These are phyloP conservation scores for Meira nashicola DNA, from an alignment of 1,284 basidiomycete species.

Conservation along the genomic window DNA sequence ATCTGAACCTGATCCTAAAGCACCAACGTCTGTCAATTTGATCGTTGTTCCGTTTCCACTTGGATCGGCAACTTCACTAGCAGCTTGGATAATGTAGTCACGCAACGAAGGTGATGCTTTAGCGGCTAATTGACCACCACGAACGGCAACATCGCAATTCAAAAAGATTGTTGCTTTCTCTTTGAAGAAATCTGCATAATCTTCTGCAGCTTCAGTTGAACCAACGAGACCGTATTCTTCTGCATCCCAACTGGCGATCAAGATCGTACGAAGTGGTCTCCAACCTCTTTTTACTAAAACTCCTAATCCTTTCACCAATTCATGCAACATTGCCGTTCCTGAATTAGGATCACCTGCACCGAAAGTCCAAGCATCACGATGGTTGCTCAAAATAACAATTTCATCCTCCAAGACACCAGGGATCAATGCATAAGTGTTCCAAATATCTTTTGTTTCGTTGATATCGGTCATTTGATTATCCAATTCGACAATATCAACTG, in stretches of 20 bases:
- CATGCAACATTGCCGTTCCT: constrained; percentile 78
- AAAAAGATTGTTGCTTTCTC: constrained; percentile 78
- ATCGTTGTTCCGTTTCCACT: constrained; percentile 16
- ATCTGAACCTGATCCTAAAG: constrained; percentile 60
- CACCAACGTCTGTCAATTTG: constrained; percentile 19
- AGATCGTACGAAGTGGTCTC: constrained; percentile 79
- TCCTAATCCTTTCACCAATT: constrained; percentile 78
- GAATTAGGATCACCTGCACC: constrained; percentile 75
- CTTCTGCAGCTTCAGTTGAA: constrained; percentile 82
- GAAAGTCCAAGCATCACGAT: constrained; percentile 52
- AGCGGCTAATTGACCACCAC: constrained; percentile 64
- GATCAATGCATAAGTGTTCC: constrained; percentile 84
- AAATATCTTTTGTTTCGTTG: constrained; percentile 32
- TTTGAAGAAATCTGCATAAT: constrained; percentile 75
- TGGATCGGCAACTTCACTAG: constrained; percentile 47
- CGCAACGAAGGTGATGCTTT: constrained; percentile 71
- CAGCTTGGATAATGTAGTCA: constrained; percentile 65
- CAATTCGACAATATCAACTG: constrained; percentile 20
- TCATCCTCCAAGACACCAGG: constrained; percentile 77
- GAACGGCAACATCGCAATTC: constrained; percentile 70
- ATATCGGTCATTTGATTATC: constrained; percentile 15
- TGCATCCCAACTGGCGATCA: constrained; percentile 88
- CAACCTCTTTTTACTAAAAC: constrained; percentile 69
- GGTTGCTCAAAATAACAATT: constrained; percentile 71
- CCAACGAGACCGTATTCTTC: constrained; percentile 89